Evolutionary conservation across 495 filamentous ascomycete genomes (phyloP), one percentile per base, ranked within the genome.

Genomic region (Aspergillus cristatus): DNA sequence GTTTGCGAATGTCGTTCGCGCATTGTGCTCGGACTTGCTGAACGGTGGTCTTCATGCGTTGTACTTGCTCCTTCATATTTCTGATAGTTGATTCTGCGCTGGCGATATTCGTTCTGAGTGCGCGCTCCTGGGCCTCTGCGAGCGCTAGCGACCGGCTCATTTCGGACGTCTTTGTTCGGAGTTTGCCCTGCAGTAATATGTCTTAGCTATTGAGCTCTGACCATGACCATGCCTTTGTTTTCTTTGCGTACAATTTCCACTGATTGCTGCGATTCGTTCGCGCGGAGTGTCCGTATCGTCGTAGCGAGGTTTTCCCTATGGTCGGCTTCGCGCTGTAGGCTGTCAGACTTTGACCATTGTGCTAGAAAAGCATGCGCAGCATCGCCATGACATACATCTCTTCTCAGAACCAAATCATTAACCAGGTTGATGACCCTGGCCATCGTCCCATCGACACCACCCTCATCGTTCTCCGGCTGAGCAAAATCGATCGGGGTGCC

Each of bases 1-100:
- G 78, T 51, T 94, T 90, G 40, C 91, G 79, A 10, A 97, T 74
- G 49, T 98, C 91, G 51, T 87, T 96, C 22, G 86, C 84, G 57
- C 86, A 95, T 48, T 90, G 79, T 4, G 80, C 74, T 29, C 88
- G 74, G 10, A 93, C 85, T 54, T 97, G 90, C 25, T 76, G 70
- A 1, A 94, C 71, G 7, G 81, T 72, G 0, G 74, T 74, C 55
- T 89, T 93, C 53, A 86, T 72, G 17, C 83, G 75, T 25, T 74
- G 72, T 32, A 86, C 71, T 52, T 97, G 86, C 18, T 94, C 89
- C 43, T 84, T 82, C 28, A 94, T 66, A 12, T 65, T 67, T 35
- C 79, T 72, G 15, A 82, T 68, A 1, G 71, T 76, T 7, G 72
- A 62, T 57, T 98, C 91, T 24, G 83, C 76, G 17, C 72, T 72